These are phyloP conservation scores for Colletotrichum musicola DNA, from an alignment of 2,329 filamentous ascomycete genomes.

Conservation along the genomic window DNA sequence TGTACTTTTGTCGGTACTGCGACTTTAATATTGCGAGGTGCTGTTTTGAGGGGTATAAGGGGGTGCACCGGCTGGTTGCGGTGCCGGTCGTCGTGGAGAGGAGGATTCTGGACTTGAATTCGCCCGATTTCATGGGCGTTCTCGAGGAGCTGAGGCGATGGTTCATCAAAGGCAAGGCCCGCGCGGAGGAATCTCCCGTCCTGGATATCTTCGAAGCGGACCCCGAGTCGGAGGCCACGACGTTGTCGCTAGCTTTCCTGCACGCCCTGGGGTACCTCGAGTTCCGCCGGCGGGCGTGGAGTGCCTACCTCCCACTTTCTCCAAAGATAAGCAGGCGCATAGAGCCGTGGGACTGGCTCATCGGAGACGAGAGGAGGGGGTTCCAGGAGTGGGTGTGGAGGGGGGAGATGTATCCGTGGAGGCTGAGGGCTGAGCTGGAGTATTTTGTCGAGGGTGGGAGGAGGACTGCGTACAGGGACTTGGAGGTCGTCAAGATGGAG, in stretches of 20 bases:
- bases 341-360: slow-evolving; percentile 36
- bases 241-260: slow-evolving; percentile 43
- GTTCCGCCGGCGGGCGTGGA: slow-evolving; percentile 41
- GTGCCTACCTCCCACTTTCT: slow-evolving; percentile 40
- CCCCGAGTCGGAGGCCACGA: slow-evolving; percentile 24
- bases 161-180: not conserved
- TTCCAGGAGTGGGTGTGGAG: slow-evolving; percentile 37
- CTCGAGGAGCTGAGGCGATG: slow-evolving; percentile 5
- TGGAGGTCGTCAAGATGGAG: slow-evolving; percentile 36
- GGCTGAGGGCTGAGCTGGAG: slow-evolving; percentile 37
- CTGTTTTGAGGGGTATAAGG: slow-evolving; percentile 11
- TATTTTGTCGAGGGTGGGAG: slow-evolving; percentile 39
- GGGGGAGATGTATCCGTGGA: slow-evolving; percentile 33
- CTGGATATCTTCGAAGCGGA: not conserved
- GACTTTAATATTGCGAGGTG: not conserved
- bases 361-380: slow-evolving; percentile 3
- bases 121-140: slow-evolving; percentile 6
- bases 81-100: slow-evolving; percentile 17
- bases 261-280: slow-evolving; percentile 45
- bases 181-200: not conserved
- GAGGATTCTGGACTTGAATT: slow-evolving; percentile 25
- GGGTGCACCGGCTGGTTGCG: slow-evolving; percentile 8
- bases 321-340: slow-evolving; percentile 32
- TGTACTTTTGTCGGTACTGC: slow-evolving; percentile 34
- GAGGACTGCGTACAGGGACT: slow-evolving; percentile 38